Base-by-base conservation (phyloP, 2,329 filamentous ascomycete genomes). In the Domatiomyces catenatus region DNA sequence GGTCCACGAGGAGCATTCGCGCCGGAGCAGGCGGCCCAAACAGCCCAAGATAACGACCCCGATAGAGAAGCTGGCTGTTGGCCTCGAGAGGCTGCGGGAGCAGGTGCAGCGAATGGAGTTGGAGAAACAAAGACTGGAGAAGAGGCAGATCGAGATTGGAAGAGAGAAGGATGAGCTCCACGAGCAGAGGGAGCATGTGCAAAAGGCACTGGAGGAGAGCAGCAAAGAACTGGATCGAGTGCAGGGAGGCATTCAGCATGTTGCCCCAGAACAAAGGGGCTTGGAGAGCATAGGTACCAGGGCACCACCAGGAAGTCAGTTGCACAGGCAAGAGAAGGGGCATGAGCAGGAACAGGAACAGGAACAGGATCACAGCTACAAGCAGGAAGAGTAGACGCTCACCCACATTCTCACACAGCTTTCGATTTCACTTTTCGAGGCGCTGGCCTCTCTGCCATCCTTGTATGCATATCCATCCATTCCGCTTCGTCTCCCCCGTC, bases 21-120 rank as follows among this genome's bases (percentile, higher is more conserved):
- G 50, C 5, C 54, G 54, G 19, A 47, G 51, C 15, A 52, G 48
- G 17, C 54, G 58, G 10, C 58, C 58, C 0, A 45, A 52, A 18
- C 56, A 56, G 36, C 58, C 58, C 22, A 46, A 54, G 8, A 54
- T 57, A 22, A 59, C 55, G 17, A 57, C 53, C 18, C 39, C 56
- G 12, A 53, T 59, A 15, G 53, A 55, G 10, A 58, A 57, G 48
- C 51, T 59, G 24, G 54, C 52, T 36, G 54, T 52, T 22, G 58
- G 53, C 1, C 42, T 59, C 39, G 46, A 52, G 4, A 36, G 58
- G 12, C 49, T 59, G 26, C 43, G 53, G 10, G 58, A 59, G 18
- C 51, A 52, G 49, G 52, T 56, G 12, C 52, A 52, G 46, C 43
- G 26, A 2, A 47, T 58, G 6, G 54, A 54, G 39, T 50, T 52